phyloP scores from a whole-genome alignment of 768 basidiomycete genomes.

The Chiua virens region DNA sequence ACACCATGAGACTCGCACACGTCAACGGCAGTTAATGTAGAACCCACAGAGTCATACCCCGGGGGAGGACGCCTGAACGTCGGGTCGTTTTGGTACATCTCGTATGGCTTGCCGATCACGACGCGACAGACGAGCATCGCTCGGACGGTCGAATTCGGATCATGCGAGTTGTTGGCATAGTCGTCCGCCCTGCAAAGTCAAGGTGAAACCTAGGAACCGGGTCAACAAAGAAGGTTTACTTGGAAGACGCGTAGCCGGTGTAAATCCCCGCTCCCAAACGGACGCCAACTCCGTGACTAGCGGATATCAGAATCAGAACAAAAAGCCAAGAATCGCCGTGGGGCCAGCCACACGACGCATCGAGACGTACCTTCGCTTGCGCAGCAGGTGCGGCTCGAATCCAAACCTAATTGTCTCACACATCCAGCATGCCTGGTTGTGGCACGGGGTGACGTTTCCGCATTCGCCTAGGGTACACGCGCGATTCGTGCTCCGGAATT shows the following conservation, averaged over 20 bases:
- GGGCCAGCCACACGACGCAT: not conserved
- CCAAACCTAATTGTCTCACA: slow-evolving; percentile 24
- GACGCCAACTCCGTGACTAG: slow-evolving; percentile 16
- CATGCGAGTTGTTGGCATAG: slow-evolving; percentile 11
- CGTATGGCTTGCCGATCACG: slow-evolving; percentile 16
- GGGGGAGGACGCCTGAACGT: slow-evolving; percentile 12
- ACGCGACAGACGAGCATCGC: slow-evolving; percentile 26
- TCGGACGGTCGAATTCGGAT: slow-evolving; percentile 9
- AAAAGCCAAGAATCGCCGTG: too few relatives aligned
- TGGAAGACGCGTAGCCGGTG: slow-evolving; percentile 21
- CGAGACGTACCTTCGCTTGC: slow-evolving; percentile 18
- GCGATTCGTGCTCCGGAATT: slow-evolving; percentile 20
- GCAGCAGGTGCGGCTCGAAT: slow-evolving; percentile 20
- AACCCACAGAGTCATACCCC: slow-evolving; percentile 24
- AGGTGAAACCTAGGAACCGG: not conserved
- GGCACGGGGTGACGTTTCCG: slow-evolving; percentile 16
- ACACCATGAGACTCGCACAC: too few relatives aligned
- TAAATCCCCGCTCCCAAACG: slow-evolving; percentile 29
- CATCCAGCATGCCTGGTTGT: slow-evolving; percentile 8
- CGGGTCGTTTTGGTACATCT: slow-evolving; percentile 5
- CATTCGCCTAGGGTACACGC: slow-evolving; percentile 24
- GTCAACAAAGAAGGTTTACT: slow-evolving; percentile 12
- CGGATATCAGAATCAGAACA: slow-evolving; percentile 4
- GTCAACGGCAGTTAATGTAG: not conserved
- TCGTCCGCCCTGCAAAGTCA: slow-evolving; percentile 15